Evolutionary conservation across 2,329 filamentous ascomycete genomes (phyloP).

Genomic region (Penicillium sp.): DNA sequence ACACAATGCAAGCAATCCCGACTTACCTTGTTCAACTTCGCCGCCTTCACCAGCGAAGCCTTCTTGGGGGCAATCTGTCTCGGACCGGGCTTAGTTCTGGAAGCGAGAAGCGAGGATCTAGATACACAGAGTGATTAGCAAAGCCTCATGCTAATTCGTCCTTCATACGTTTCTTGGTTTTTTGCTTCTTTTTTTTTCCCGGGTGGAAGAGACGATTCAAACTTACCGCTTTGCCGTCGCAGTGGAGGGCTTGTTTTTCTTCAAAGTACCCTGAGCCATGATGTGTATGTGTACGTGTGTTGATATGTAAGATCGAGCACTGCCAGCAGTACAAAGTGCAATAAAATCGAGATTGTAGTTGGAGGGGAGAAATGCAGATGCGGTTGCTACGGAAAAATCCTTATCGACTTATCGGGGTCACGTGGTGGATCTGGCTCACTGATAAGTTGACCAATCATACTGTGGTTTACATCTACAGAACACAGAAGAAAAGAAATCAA

Average conservation of each 20-base stretch:
- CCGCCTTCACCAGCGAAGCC: constrained; percentile 57
- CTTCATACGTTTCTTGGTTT: not conserved
- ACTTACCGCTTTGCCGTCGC: constrained; percentile 41
- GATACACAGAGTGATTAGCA: constrained; percentile 12
- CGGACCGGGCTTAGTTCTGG: constrained; percentile 56
- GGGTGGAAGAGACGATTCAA: not conserved
- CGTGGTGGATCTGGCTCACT: not conserved
- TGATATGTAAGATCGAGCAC: constrained; percentile 4
- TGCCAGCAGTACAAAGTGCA: constrained; percentile 19
- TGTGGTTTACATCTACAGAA: not conserved
- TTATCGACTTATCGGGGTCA: constrained; percentile 15
- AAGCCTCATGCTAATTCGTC: constrained; percentile 8
- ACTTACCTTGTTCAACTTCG: constrained; percentile 62
- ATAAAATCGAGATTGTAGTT: not conserved
- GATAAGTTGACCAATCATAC: not conserved
- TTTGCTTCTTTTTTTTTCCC: not conserved
- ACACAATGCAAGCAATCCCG: not conserved
- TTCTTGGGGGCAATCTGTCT: constrained; percentile 69
- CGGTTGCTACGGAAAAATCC: constrained; percentile 9
- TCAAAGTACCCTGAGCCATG: constrained; percentile 53
- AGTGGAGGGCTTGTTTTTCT: constrained; percentile 42
- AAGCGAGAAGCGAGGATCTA: constrained; percentile 21
- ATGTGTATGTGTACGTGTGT: constrained; percentile 1
- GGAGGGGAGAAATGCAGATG: not conserved
- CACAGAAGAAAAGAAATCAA: not conserved